These are phyloP conservation scores for Phytopythium sindhum DNA, from an alignment of 352 stramenopile species.

Conservation along the genomic window DNA sequence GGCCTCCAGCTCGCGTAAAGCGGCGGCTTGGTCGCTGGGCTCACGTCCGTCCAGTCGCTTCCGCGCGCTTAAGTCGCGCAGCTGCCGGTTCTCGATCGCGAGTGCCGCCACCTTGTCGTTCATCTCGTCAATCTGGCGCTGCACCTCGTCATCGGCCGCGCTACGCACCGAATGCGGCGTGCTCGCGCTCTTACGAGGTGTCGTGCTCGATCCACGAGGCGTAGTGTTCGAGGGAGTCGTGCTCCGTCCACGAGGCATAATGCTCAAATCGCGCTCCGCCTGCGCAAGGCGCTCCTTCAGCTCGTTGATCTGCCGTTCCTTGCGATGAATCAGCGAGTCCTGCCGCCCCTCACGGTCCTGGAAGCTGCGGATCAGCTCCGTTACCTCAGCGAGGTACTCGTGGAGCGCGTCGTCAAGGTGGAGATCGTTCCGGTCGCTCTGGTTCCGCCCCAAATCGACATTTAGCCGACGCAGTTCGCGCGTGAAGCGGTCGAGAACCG, in stretches of 20 bases:
- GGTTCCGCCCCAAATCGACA: slow-evolving; percentile 21
- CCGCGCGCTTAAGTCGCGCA: slow-evolving; percentile 18
- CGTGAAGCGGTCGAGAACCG: slow-evolving; percentile 28
- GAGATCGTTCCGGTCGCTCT: slow-evolving; percentile 6
- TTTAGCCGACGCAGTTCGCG: slow-evolving; percentile 46
- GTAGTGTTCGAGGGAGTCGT: neutral
- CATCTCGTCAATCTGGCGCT: slow-evolving; percentile 29
- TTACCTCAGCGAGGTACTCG: slow-evolving; percentile 28
- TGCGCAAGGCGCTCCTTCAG: slow-evolving; percentile 25
- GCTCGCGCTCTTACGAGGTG: slow-evolving; percentile 6
- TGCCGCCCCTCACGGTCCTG: slow-evolving; percentile 43
- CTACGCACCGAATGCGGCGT: slow-evolving; percentile 7
- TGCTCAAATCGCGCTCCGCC: neutral
- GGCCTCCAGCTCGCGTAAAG: slow-evolving; percentile 28
- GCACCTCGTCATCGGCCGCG: slow-evolving; percentile 13
- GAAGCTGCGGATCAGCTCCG: slow-evolving; percentile 35
- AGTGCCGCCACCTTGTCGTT: slow-evolving; percentile 42
- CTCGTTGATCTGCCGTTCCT: slow-evolving; percentile 42
- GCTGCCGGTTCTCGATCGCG: slow-evolving; percentile 46
- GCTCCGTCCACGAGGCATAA: neutral
- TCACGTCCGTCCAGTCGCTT: neutral
- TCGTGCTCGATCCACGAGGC: neutral
- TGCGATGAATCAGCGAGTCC: slow-evolving; percentile 35
- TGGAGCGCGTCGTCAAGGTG: slow-evolving; percentile 11
- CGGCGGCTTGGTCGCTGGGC: neutral